These are phyloP conservation scores for Agroathelia rolfsii DNA, from an alignment of 1,284 basidiomycete species.

Conservation along the genomic window DNA sequence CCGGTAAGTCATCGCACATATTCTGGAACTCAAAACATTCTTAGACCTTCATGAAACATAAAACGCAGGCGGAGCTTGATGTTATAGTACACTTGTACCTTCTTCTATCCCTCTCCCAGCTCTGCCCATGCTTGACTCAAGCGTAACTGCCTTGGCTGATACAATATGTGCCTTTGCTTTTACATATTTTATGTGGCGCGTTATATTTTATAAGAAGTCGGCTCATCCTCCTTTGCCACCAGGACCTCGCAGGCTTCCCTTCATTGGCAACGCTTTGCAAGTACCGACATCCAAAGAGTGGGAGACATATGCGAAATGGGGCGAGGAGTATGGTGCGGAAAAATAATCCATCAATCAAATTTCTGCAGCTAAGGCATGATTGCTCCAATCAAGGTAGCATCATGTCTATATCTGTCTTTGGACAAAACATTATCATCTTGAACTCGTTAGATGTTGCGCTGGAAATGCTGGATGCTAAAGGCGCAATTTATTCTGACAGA, in stretches of 20 bases:
- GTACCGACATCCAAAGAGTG: constrained; percentile 24
- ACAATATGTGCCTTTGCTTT: too few relatives aligned
- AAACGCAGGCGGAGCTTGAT: too few relatives aligned
- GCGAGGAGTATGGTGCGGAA: constrained; percentile 18
- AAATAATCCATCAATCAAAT: too few relatives aligned
- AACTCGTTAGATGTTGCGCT: constrained; percentile 24
- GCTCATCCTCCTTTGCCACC: constrained; percentile 28
- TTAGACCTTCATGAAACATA: too few relatives aligned
- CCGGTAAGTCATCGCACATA: too few relatives aligned
- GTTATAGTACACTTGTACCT: too few relatives aligned
- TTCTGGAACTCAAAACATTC: too few relatives aligned
- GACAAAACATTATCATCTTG: constrained; percentile 28
- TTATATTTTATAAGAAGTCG: too few relatives aligned
- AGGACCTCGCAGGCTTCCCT: constrained; percentile 21
- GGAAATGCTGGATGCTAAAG: constrained; percentile 30
- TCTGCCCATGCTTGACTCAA: too few relatives aligned
- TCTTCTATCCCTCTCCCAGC: too few relatives aligned
- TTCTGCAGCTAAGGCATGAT: background rate
- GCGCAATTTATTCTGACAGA: constrained; percentile 30
- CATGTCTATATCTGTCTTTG: constrained; percentile 24
- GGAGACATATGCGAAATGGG: constrained; percentile 26
- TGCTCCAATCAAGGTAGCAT: constrained; percentile 22
- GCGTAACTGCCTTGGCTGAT: too few relatives aligned
- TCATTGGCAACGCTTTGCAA: constrained; percentile 24
- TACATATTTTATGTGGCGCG: too few relatives aligned